phyloP scores from a whole-genome alignment of 1,139 yeast species.

The Taiozyma sp. region DNA sequence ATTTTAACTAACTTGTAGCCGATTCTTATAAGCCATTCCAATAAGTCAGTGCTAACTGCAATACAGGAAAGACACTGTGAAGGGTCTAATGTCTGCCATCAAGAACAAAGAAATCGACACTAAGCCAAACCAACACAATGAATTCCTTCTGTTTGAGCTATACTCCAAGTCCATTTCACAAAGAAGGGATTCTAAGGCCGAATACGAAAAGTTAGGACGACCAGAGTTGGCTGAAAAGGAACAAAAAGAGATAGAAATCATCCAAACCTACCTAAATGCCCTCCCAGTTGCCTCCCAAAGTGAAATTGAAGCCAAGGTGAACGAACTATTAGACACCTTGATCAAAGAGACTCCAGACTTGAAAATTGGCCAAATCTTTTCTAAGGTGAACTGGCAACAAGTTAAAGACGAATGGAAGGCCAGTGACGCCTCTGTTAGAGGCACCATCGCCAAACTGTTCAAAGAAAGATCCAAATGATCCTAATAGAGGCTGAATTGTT shows the following conservation, averaged over 20 bases:
- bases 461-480: constrained; percentile 9
- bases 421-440: constrained; percentile 29
- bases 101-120: constrained; percentile 56
- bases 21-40: too few species aligned
- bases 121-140: constrained; percentile 39
- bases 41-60: constrained; percentile 4
- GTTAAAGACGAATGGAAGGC: constrained; percentile 52
- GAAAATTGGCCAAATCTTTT: constrained; percentile 36
- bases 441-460: constrained; percentile 26
- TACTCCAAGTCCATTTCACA: constrained; percentile 46
- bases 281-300: constrained; percentile 48
- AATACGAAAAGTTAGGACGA: constrained; percentile 44
- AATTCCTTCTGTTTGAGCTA: constrained; percentile 42
- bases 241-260: constrained; percentile 40
- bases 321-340: constrained; percentile 30
- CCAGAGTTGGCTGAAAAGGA: constrained; percentile 55
- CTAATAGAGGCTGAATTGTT: neutral
- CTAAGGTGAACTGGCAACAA: constrained; percentile 42
- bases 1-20: neutral
- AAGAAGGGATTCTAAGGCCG: constrained; percentile 47
- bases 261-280: constrained; percentile 35
- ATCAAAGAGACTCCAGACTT: constrained; percentile 25
- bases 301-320: constrained; percentile 40
- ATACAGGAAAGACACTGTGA: constrained; percentile 44
- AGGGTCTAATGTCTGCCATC: constrained; percentile 49